Percentiles rank a stretch among this genome's conserved stretches.
Conservation (phyloP, 2,329 filamentous ascomycete genomes). For the Lasiodiplodia sp. region DNA sequence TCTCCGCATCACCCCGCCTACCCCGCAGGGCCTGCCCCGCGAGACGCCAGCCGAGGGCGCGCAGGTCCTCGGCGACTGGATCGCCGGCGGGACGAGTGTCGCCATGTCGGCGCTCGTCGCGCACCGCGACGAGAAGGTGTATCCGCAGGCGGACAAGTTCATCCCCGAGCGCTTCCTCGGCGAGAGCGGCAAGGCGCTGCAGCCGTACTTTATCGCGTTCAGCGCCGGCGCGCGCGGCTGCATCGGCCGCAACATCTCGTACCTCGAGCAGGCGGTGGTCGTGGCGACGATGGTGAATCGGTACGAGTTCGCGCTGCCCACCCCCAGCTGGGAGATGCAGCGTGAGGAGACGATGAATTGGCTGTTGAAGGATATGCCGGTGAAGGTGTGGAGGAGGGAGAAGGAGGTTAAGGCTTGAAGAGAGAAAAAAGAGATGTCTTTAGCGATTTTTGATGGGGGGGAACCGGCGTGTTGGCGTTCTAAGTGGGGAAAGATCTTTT, state of each 20-base stretch:
- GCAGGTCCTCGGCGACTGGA: slow-evolving; percentile 34
- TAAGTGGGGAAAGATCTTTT: too few species aligned
- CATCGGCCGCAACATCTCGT: slow-evolving; percentile 56
- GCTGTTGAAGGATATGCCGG: slow-evolving; percentile 47
- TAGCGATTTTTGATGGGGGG: too few species aligned
- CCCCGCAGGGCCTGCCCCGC: slow-evolving; percentile 38
- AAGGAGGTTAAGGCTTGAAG: not conserved
- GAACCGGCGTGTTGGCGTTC: too few species aligned
- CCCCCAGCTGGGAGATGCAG: slow-evolving; percentile 44
- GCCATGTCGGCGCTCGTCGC: slow-evolving; percentile 49
- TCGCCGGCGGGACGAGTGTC: slow-evolving; percentile 49
- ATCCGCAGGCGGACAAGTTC: slow-evolving; percentile 54
- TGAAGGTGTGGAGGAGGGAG: slow-evolving; percentile 47
- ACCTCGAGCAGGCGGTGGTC: slow-evolving; percentile 54
- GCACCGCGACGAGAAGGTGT: slow-evolving; percentile 60
- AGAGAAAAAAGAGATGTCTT: too few species aligned
- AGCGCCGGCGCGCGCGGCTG: slow-evolving; percentile 37
- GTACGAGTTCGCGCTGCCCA: slow-evolving; percentile 48
- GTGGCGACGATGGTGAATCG: slow-evolving; percentile 45
- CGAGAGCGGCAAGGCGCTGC: slow-evolving; percentile 33
- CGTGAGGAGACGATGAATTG: slow-evolving; percentile 48
- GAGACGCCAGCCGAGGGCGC: slow-evolving; percentile 36
- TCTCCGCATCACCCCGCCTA: slow-evolving; percentile 35
- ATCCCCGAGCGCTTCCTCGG: slow-evolving; percentile 59
- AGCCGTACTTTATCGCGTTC: slow-evolving; percentile 35